phyloP scores from a whole-genome alignment of 768 basidiomycete species.

The Trametes sanguinea region DNA sequence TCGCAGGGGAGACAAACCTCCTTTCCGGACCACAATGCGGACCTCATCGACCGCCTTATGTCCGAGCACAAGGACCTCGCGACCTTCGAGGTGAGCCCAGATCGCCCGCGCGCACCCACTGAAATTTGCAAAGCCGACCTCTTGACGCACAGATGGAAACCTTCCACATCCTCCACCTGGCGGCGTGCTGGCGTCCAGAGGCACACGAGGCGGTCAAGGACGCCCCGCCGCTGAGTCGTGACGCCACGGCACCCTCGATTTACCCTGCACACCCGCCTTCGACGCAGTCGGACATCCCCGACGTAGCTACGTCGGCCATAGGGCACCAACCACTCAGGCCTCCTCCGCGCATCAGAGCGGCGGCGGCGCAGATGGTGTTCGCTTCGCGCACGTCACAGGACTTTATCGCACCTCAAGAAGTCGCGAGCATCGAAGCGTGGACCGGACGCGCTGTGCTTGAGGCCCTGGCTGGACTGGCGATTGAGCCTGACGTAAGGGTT shows the following conservation, averaged over 20 bases:
- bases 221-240: conserved; percentile 47
- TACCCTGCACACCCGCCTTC: conserved; percentile 27
- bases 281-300: conserved; percentile 21
- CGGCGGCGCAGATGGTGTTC: conserved; percentile 80
- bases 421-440: conserved; percentile 62
- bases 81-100: conserved; percentile 63
- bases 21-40: conserved; percentile 72
- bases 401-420: conserved; percentile 73
- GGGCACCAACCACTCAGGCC: conserved; percentile 17
- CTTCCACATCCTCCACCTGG: conserved; percentile 79
- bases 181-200: conserved; percentile 61
- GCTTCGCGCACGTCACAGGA: conserved; percentile 71
- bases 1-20: conserved; percentile 84
- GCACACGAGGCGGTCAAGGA: conserved; percentile 23
- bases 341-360: conserved; percentile 59
- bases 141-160: conserved; percentile 70
- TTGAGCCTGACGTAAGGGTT: conserved; percentile 52
- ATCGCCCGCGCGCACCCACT: conserved; percentile 1
- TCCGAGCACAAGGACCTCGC: conserved; percentile 52
- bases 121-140: not conserved
- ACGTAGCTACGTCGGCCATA: conserved; percentile 18
- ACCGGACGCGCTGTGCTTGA: conserved; percentile 60
- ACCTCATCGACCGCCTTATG: conserved; percentile 60
- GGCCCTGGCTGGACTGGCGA: conserved; percentile 50
- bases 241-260: conserved; percentile 44